Evolutionary conservation across 169 alveolate genomes (phyloP).

Genomic region (Plasmodium falciparum): DNA sequence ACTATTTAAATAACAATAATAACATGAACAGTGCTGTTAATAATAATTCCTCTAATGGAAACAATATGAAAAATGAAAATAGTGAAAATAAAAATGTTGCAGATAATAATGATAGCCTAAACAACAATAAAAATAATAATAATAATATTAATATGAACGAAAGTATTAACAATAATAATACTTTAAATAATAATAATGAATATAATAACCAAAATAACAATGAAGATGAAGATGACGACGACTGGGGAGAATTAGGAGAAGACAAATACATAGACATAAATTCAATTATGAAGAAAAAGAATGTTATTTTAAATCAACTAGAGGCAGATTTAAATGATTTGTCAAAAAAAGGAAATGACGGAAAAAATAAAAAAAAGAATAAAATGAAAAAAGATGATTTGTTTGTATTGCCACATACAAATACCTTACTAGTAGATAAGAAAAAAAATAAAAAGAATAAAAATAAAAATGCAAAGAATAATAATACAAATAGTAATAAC

Average conservation of each 20-base stretch:
- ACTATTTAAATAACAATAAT: slow-evolving; percentile 4
- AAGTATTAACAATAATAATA: background rate
- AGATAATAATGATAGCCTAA: background rate
- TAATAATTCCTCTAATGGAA: background rate
- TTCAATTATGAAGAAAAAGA: slow-evolving; percentile 50
- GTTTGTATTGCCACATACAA: background rate
- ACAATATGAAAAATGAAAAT: background rate
- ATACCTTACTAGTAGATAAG: slow-evolving; percentile 12
- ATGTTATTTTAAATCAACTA: slow-evolving; percentile 60
- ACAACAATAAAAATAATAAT: background rate
- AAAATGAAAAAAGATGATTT: slow-evolving; percentile 38
- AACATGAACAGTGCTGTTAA: background rate
- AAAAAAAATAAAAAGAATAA: slow-evolving; percentile 63
- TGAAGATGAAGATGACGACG: slow-evolving; percentile 63
- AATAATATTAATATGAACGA: background rate
- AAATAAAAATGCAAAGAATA: slow-evolving; percentile 43
- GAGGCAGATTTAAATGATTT: slow-evolving; percentile 47
- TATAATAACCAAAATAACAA: slow-evolving; percentile 5
- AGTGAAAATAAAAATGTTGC: background rate
- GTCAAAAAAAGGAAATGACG: slow-evolving; percentile 61
- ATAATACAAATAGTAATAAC: slow-evolving; percentile 18
- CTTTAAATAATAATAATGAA: background rate
- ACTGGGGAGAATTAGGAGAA: slow-evolving; percentile 75
- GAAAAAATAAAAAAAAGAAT: slow-evolving; percentile 58
- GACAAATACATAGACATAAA: slow-evolving; percentile 66